Conservation (phyloP, 2,329 filamentous ascomycete genomes). For the Talaromyces pinophilus region DNA sequence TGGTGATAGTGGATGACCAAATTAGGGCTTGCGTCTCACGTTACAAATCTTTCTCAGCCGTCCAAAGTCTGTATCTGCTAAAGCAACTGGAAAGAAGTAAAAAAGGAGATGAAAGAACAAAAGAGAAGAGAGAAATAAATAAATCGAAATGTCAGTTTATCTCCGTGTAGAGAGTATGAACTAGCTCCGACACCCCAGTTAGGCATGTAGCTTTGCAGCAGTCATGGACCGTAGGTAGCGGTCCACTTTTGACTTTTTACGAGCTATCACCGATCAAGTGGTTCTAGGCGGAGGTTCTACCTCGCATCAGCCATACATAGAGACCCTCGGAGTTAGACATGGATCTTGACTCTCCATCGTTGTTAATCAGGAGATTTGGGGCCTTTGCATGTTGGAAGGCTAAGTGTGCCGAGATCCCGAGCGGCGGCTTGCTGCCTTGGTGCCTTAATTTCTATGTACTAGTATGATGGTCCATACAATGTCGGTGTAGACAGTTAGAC, state of each 20-base stretch:
- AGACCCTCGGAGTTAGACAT: not conserved
- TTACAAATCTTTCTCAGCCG: too few species aligned
- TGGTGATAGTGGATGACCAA: not conserved
- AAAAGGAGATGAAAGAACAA: not conserved
- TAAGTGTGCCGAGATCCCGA: slow-evolving; percentile 11
- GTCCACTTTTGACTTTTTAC: slow-evolving; percentile 5
- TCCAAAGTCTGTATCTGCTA: too few species aligned
- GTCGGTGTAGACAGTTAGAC: not conserved
- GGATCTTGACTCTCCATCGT: not conserved
- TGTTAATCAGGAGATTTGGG: not conserved
- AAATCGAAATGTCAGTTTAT: not conserved
- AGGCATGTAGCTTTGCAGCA: not conserved
- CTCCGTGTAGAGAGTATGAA: not conserved
- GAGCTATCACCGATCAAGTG: slow-evolving; percentile 4
- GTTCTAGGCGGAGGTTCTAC: not conserved
- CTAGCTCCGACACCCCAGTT: not conserved
- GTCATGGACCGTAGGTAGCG: too few species aligned
- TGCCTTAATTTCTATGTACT: not conserved
- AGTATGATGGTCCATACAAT: not conserved
- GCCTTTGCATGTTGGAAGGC: not conserved
- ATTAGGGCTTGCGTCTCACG: slow-evolving; percentile 1
- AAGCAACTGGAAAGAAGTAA: not conserved
- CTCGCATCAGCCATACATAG: not conserved
- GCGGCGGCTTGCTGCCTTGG: not conserved
- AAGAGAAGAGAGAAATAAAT: not conserved